Base-by-base conservation (phyloP, 73 alveolate genomes). In the Stentor roeselii region DNA sequence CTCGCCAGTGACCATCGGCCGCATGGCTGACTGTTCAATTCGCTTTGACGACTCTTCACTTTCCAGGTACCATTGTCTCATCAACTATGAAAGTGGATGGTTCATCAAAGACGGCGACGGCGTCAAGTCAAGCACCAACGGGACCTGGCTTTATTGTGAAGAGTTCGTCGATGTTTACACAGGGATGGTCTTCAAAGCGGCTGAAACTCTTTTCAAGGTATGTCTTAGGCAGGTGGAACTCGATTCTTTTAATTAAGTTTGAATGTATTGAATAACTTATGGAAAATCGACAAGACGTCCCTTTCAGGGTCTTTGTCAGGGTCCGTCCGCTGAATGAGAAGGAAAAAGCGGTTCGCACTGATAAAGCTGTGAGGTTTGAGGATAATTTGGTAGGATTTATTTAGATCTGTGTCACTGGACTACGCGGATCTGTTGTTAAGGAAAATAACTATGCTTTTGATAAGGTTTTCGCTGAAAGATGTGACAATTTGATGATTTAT, bases 11-110 rank as follows among this genome's bases (percentile, higher is more conserved):
- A 83, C 59, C 58, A 88, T 90, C 36, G 96, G 96, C 32, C 39
- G 96, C 59, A 90, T 90, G 93, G 78, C 76, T 27, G 88, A 88
- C 78, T 90, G 96, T 36, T 38, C n/a, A 37, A 35, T 76, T 21
- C n/a, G 78, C n/a, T 84, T 84, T 39, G 60, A 78, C 35, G 76
- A 60, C 60, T 60, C 78, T 3, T n/a, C n/a, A n/a, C n/a, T n/a
- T n/a, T n/a, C n/a, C n/a, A n/a, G n/a, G n/a, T n/a, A n/a, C n/a
- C n/a, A n/a, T n/a, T n/a, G n/a, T n/a, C n/a, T n/a, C n/a, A n/a
- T n/a, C n/a, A n/a, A n/a, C n/a, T n/a, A n/a, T n/a, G n/a, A n/a
- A n/a, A n/a, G n/a, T n/a, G 74, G 74, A 39, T 88, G 93, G 90
- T 39, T 88, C 32, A 3, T 88, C 39, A 77, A 60, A 36, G 93